Base-by-base conservation (phyloP, 148 eudicot genomes). In the Hydrangea macrophylla region DNA sequence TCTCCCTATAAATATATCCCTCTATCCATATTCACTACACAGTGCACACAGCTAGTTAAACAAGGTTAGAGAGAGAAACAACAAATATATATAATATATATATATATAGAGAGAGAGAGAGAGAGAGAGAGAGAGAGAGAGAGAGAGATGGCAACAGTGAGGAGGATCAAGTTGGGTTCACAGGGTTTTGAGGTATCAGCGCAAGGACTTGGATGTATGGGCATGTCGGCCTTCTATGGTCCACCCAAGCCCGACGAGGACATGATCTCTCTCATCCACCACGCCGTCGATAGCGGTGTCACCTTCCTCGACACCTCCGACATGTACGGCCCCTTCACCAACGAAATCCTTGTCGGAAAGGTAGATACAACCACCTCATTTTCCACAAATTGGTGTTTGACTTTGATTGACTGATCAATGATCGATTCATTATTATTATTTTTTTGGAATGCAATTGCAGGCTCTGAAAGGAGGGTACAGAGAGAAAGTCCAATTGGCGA, bases 221-320 rank as follows among this genome's bases (percentile, higher is more conserved):
- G 75, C 30, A 76, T 76, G 80, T 66, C 80, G 0, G 23, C 42
- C 7, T 26, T 17, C 33, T 76, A 76, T 24, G 75, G 58, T 30
- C 22, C 62, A 7, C 73, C 45, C 1, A 70, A 60, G 45, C 65
- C 73, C 7, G 65, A 70, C 24, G 56, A 39, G 1, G 62, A 71
- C 5, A 63, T 71, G 75, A 42, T 71, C 20, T 55, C 40, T 11
- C 75, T 76, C 40, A 76, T 76, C 7, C 79, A 70, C 55, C 40
- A 53, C 37, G 79, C 79, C 39, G 61, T 76, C 24, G 10, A 32
- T 8, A 59, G 44, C 55, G 79, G 79, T 0, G 26, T 76, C 64
- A 76, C 79, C 39, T 55, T 71, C 5, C 72, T 76, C 48, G 79
- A 76, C 55, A 76, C 79, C 53, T 76, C 79, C 57, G 79, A 71